Evolutionary conservation across 495 filamentous ascomycete species (phyloP), one percentile per base, ranked within the genome.

Genomic region (Aspergillus mulundensis): DNA sequence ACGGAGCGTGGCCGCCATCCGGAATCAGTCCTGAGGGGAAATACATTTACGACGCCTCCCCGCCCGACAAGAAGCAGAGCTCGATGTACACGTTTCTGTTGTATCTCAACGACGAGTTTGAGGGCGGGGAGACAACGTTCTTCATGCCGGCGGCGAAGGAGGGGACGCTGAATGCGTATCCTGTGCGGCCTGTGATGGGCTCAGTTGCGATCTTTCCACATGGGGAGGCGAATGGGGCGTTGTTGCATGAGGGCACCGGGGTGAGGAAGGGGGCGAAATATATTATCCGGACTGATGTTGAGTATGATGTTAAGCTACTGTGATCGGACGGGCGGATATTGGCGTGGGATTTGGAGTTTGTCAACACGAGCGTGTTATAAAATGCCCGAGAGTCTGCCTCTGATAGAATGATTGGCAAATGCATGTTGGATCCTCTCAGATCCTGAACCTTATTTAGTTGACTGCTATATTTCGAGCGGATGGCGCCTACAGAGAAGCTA

Each of bases 1-100:
- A 73, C 39, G 70, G 70, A 11, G 70, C 70, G 0, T 73, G 70
- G 70, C 70, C 70, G 15, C 70, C 70, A 3, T 73, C 70, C 0
- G 69, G 70, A 14, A 72, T 73, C 36, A 18, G 19, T 15, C 14
- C 39, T 10, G 39, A 41, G 8, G 41, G 7, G 21, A 69, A 66
- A 7, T 73, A 73, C 30, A 63, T 73, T 5, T 73, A 73, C 51
- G 70, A 73, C 47, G 58, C 70, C 1, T 73, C 70, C 16, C 70
- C 70, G 0, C 62, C 65, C 53, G 67, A 67, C 2, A 65, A 67
- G 6, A 63, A 50, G 56, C 70, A 73, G 53, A 72, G 69, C 53
- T 73, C 70, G 11, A 70, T 73, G 70, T 73, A 73, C 25, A 73
- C 70, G 15, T 73, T 73, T 47, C 54, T 73, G n/a, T 49, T 73